These are phyloP conservation scores for Auriscalpium vulgare DNA, from an alignment of 768 basidiomycete species.

Conservation along the genomic window DNA sequence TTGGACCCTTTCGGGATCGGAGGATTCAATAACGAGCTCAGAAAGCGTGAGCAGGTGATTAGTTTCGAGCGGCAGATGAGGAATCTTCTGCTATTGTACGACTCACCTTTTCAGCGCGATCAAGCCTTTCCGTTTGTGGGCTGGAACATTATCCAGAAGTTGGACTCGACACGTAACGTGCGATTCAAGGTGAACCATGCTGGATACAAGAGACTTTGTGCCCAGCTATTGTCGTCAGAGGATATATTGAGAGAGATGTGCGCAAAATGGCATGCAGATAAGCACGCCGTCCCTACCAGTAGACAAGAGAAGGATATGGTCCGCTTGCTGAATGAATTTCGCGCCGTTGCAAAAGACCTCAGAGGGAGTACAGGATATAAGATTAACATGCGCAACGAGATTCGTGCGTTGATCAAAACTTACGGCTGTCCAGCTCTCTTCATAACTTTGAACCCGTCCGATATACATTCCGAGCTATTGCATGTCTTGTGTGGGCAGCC, in stretches of 20 bases:
- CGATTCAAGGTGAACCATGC: neutral
- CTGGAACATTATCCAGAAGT: neutral
- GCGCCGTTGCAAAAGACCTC: neutral
- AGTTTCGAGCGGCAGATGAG: neutral
- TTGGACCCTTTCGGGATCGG: neutral
- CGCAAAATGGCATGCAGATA: neutral
- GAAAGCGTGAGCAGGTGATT: neutral
- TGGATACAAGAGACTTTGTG: neutral
- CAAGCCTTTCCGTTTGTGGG: neutral
- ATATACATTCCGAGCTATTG: constrained; percentile 34
- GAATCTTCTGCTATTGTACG: neutral
- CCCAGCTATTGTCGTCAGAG: neutral
- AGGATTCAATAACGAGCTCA: neutral
- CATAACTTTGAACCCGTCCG: constrained; percentile 28
- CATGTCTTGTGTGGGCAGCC: constrained; percentile 30
- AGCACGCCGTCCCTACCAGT: neutral
- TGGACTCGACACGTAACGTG: neutral
- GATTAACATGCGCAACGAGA: neutral
- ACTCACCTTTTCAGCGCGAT: neutral
- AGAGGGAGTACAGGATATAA: neutral
- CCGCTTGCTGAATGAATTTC: neutral
- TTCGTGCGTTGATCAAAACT: neutral
- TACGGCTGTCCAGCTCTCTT: neutral
- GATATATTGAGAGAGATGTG: neutral
- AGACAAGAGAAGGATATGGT: neutral